phyloP scores from a whole-genome alignment of 495 filamentous ascomycete species.

The Annulohypoxylon maeteangense region DNA sequence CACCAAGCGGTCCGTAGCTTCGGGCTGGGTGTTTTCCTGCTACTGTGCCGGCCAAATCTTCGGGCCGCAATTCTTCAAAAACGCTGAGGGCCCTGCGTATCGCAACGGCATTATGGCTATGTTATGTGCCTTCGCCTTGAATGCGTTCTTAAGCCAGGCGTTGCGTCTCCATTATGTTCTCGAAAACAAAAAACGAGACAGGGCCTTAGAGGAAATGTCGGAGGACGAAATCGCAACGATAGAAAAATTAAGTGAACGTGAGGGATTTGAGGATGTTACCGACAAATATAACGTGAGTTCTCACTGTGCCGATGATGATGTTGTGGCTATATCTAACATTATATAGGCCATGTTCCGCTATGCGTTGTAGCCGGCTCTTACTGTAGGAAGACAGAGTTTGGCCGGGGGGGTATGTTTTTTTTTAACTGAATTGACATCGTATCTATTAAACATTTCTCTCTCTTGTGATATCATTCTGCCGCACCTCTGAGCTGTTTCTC shows the following conservation, averaged over 20 bases:
- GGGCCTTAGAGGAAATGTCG: constrained; percentile 36
- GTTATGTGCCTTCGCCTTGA: constrained; percentile 39
- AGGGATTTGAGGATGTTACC: constrained; percentile 48
- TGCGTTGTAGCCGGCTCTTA: constrained; percentile 9
- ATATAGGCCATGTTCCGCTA: constrained; percentile 41
- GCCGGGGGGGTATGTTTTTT: not conserved
- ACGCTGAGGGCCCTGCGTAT: constrained; percentile 30
- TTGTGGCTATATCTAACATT: constrained; percentile 10
- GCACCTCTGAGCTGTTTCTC: constrained; percentile 13
- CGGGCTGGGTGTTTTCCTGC: constrained; percentile 47
- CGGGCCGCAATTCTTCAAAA: constrained; percentile 46
- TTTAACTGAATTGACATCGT: not conserved
- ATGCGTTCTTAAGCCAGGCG: constrained; percentile 36
- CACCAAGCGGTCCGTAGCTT: constrained; percentile 47
- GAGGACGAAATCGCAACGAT: constrained; percentile 39
- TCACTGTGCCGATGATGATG: not conserved
- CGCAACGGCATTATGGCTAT: constrained; percentile 37
- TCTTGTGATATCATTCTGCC: constrained; percentile 17
- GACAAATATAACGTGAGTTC: constrained; percentile 46
- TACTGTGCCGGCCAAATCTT: constrained; percentile 49
- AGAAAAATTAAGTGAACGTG: constrained; percentile 42
- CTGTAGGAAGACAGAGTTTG: not conserved
- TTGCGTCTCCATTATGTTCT: constrained; percentile 35
- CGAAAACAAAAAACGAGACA: constrained; percentile 42
- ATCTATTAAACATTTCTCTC: constrained; percentile 10